A percentile compares a stretch with the other conserved stretches of the same genome.
phyloP scores from a whole-genome alignment of 208 protist species.

The Acanthamoeba triangularis region DNA sequence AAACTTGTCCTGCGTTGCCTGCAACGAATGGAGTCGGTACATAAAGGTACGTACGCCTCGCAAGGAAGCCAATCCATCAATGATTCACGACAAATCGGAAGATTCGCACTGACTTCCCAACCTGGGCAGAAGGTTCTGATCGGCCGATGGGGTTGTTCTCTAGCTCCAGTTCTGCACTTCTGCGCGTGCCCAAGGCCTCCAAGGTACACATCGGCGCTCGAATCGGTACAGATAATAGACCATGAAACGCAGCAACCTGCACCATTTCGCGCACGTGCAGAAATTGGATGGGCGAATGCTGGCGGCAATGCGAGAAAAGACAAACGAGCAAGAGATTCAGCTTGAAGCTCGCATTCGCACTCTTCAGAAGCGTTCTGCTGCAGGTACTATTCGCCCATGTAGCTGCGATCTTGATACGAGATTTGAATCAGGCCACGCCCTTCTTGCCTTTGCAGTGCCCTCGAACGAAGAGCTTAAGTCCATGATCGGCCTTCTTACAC shows the following conservation, averaged over 20 bases:
- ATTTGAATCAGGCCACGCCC: not conserved
- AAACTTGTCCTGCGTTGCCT: too few species aligned
- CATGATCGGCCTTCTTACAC: slow-evolving; percentile 35
- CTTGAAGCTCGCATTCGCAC: slow-evolving; percentile 60
- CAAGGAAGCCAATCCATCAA: too few species aligned
- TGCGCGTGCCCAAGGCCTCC: slow-evolving; percentile 13
- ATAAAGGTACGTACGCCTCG: too few species aligned
- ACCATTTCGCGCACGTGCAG: not conserved
- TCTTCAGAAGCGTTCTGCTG: slow-evolving; percentile 74
- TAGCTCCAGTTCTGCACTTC: not conserved
- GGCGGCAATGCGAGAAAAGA: not conserved
- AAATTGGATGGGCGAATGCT: not conserved
- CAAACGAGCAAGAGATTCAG: slow-evolving; percentile 1
- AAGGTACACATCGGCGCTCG: not conserved
- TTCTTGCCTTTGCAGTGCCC: not conserved
- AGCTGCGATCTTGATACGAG: not conserved
- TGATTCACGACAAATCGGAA: too few species aligned
- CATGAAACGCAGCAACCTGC: not conserved
- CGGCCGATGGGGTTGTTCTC: not conserved
- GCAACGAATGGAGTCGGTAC: too few species aligned
- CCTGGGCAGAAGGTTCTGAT: too few species aligned
- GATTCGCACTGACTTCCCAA: too few species aligned
- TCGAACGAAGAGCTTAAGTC: slow-evolving; percentile 61
- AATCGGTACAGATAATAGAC: not conserved
- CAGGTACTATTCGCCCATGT: not conserved